phyloP scores from a whole-genome alignment of 352 stramenopile genomes.

The Globisporangium spiculum region DNA sequence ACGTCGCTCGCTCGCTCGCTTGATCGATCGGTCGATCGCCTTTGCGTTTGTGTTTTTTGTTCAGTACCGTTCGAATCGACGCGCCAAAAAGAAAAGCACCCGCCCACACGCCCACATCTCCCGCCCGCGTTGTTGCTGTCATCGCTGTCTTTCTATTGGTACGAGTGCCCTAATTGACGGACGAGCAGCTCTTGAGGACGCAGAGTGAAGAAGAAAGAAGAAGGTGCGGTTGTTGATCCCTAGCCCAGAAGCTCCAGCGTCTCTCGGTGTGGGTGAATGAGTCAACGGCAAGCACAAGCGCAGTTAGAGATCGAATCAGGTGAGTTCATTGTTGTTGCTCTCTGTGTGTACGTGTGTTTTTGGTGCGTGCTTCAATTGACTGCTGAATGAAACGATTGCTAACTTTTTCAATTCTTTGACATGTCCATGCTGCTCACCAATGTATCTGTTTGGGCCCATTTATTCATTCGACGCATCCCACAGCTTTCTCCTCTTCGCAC shows the following conservation, averaged over 20 bases:
- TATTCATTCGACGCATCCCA: background rate
- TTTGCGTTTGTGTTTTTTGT: background rate
- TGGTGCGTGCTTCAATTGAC: background rate
- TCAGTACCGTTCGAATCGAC: conserved; percentile 1
- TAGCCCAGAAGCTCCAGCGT: background rate
- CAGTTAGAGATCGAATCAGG: conserved; percentile 13
- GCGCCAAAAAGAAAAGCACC: background rate
- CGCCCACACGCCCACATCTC: too few relatives aligned
- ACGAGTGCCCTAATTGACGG: background rate
- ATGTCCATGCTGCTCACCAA: background rate
- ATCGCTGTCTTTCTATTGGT: background rate
- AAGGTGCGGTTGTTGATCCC: background rate
- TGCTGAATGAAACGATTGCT: background rate
- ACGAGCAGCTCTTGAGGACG: background rate
- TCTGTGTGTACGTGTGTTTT: background rate
- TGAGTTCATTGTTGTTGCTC: background rate
- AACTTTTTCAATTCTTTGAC: background rate
- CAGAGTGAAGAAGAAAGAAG: background rate
- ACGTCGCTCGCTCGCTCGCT: background rate
- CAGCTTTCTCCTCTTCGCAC: conserved; percentile 11
- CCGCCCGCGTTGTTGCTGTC: background rate
- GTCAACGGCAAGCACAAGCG: conserved; percentile 14
- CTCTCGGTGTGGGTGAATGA: conserved; percentile 14
- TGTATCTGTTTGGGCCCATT: background rate
- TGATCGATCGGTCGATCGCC: background rate